Conservation (phyloP, 1,284 basidiomycete species). For the Vanrija sp. region DNA sequence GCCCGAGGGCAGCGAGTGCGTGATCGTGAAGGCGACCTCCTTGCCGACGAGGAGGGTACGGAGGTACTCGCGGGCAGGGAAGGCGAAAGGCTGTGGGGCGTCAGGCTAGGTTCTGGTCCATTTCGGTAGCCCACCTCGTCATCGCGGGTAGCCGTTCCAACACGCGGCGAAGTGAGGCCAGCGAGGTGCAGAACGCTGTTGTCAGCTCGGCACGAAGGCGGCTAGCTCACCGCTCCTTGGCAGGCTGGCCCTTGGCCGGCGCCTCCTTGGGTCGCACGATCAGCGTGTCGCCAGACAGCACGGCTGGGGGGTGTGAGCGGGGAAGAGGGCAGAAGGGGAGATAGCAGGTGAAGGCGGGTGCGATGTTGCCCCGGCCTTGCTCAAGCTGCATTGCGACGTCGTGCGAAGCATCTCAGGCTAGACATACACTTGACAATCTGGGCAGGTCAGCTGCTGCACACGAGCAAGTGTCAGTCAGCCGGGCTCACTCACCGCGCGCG, state of each 20-base stretch:
- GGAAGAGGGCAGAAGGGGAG: neutral
- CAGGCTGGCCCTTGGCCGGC: slow-evolving; percentile 72
- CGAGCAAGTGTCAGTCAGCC: neutral
- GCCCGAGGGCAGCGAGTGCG: slow-evolving; percentile 37
- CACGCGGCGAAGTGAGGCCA: slow-evolving; percentile 72
- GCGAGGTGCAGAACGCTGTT: slow-evolving; percentile 77
- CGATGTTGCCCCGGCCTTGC: too few relatives aligned
- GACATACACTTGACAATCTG: slow-evolving; percentile 48
- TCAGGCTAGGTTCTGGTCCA: neutral
- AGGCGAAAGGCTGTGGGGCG: slow-evolving; percentile 71
- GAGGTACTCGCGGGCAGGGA: slow-evolving; percentile 87
- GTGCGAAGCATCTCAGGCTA: too few relatives aligned
- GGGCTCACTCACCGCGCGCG: slow-evolving; percentile 38
- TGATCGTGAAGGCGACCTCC: slow-evolving; percentile 55
- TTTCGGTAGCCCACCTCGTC: slow-evolving; percentile 64
- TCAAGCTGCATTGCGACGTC: too few relatives aligned
- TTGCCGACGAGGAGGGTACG: slow-evolving; percentile 82
- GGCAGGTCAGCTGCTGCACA: slow-evolving; percentile 7
- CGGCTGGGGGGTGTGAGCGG: slow-evolving; percentile 55
- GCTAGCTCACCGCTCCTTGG: slow-evolving; percentile 75
- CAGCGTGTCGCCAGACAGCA: slow-evolving; percentile 82
- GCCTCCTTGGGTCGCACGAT: slow-evolving; percentile 67
- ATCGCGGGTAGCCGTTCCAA: slow-evolving; percentile 73
- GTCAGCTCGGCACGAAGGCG: neutral
- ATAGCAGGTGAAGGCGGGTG: too few relatives aligned